These are phyloP conservation scores for Candida neerlandica DNA, from an alignment of 1,139 yeast genomes.

Conservation along the genomic window DNA sequence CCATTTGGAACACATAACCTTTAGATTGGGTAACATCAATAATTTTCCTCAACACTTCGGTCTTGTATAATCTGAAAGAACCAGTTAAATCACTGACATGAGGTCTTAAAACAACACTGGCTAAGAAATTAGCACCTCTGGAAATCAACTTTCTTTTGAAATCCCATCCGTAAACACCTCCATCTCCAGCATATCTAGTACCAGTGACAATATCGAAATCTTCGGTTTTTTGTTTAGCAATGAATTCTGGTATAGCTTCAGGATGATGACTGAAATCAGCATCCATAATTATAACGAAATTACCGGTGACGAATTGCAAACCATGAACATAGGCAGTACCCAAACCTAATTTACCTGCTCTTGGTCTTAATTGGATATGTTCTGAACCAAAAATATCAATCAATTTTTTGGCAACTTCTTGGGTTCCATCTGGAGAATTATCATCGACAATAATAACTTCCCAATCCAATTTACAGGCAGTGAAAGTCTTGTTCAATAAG, in stretches of 20 bases:
- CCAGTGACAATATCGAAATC: constrained; percentile 84
- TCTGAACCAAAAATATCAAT: constrained; percentile 63
- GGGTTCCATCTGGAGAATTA: constrained; percentile 83
- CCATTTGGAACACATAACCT: constrained; percentile 90
- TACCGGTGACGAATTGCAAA: constrained; percentile 69
- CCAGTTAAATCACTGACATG: constrained; percentile 78
- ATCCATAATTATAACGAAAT: constrained; percentile 81
- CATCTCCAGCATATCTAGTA: constrained; percentile 78
- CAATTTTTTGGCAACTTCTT: constrained; percentile 68
- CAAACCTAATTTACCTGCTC: constrained; percentile 79
- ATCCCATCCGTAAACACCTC: constrained; percentile 88
- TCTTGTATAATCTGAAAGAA: constrained; percentile 75
- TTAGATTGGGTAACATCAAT: constrained; percentile 72
- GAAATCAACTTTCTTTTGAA: constrained; percentile 78
- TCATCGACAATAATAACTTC: constrained; percentile 81
- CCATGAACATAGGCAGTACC: constrained; percentile 87
- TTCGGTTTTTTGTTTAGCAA: constrained; percentile 64
- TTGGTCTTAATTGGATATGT: constrained; percentile 67
- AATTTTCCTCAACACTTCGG: constrained; percentile 65
- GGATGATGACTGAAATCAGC: constrained; percentile 88
- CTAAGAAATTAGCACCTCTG: constrained; percentile 81
- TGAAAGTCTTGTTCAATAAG: constrained; percentile 72
- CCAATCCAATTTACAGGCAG: constrained; percentile 64
- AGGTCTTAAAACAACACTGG: constrained; percentile 73
- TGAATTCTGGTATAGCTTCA: constrained; percentile 76